Base-by-base conservation (phyloP, 2,329 filamentous ascomycete genomes). In the Aureobasidium subglaciale region DNA sequence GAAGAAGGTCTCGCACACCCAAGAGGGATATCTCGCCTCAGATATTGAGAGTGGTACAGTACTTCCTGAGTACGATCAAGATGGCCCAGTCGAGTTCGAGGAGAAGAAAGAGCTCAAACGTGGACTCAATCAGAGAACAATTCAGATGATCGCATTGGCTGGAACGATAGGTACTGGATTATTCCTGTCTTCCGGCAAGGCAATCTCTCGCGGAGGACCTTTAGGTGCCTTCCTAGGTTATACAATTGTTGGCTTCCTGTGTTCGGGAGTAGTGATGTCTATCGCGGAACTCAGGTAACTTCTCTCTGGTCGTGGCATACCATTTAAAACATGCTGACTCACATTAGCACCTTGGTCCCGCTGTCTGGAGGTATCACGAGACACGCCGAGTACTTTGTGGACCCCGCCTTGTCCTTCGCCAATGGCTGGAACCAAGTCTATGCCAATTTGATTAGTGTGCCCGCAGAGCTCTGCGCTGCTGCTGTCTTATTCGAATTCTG, bases 351-450 rank as follows among this genome's bases (percentile, higher is more conserved):
- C 10, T 89, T 84, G 63, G 83, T 91, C 25, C 89, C 89, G 5
- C 83, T 91, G 32, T 76, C 85, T 18, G 88, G 87, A 57, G 85
- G 86, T 37, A 91, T 91, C 67, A 87, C 86, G 27, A 79, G 84
- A 38, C 92, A 90, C 63, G 86, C 87, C 20, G 79, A 83, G 35
- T 85, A 88, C 16, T 89, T 92, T 63, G 78, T 90, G 57, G 84
- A 88, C 64, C 83, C 82, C 10, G 84, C 83, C 56, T 74, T 90
- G 45, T 86, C 86, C 7, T 90, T 90, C 63, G 79, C 86, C 18
- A 86, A 90, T 78, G 87, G 88, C 18, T 91, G 87, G 87, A 84
- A 88, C 58, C 91, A 91, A 71, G 91, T 85, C 84, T 90, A 75
- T 63, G 81, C 88, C 55, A 63, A 78, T 78, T 35, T 45, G 2